Evolutionary conservation across 108 stramenopile species (phyloP).

Genomic region (Chaetoceros muelleri): DNA sequence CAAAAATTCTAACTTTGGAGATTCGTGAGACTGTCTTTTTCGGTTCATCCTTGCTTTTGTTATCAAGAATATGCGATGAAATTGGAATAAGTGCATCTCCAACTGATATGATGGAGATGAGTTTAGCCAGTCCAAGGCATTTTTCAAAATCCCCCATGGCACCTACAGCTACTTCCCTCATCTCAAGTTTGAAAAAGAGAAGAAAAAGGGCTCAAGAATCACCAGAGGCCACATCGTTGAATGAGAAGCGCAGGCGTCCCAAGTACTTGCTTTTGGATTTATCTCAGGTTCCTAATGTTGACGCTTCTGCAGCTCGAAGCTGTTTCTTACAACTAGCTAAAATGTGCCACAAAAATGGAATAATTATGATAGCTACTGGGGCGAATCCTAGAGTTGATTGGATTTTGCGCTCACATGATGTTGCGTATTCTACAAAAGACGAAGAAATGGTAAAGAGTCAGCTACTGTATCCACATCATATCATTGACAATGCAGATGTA

Average conservation of each 20-base stretch:
- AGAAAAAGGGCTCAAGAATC: not conserved
- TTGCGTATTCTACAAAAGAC: constrained; percentile 29
- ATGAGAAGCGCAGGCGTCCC: constrained; percentile 22
- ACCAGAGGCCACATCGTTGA: not conserved
- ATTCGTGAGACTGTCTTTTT: constrained; percentile 70
- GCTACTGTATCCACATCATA: constrained; percentile 24
- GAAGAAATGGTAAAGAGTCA: constrained; percentile 41
- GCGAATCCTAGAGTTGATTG: constrained; percentile 62
- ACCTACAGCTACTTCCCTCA: not conserved
- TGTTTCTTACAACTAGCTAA: constrained; percentile 75
- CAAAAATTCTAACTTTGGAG: constrained; percentile 62
- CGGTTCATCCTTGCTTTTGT: constrained; percentile 53
- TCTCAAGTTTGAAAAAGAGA: constrained; percentile 5
- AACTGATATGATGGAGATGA: constrained; percentile 33
- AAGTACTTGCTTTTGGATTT: constrained; percentile 66
- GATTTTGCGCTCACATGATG: constrained; percentile 71
- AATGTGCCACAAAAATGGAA: constrained; percentile 46
- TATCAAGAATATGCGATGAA: constrained; percentile 43
- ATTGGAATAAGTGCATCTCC: constrained; percentile 23
- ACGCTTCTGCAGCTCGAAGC: constrained; percentile 63
- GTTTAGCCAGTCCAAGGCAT: constrained; percentile 14
- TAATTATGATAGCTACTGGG: constrained; percentile 60
- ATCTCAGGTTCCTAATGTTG: constrained; percentile 48
- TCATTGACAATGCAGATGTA: constrained; percentile 2
- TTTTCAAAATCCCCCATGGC: constrained; percentile 8